Evolutionary conservation across 192 early-diverging fungal species (phyloP).

Genomic region (Coemansia sp.): DNA sequence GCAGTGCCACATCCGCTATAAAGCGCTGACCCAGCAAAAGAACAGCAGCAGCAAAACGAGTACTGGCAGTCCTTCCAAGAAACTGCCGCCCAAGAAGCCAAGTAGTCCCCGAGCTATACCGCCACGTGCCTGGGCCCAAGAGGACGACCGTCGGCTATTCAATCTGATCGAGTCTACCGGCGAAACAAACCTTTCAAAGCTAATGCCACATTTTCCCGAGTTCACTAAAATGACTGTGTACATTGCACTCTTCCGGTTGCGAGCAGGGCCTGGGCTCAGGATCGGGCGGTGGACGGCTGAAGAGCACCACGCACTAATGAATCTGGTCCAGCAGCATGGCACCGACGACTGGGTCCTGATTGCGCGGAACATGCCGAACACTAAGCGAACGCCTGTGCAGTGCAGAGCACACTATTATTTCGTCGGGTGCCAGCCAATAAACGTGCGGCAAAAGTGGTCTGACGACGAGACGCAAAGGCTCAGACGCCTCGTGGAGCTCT

Average conservation of each 20-base stretch:
- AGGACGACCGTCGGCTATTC: not conserved
- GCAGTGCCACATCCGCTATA: not conserved
- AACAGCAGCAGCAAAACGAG: not conserved
- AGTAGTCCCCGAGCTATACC: no score
- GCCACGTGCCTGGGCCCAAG: not conserved
- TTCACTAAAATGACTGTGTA: not conserved
- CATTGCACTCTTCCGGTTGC: not conserved
- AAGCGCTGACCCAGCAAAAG: not conserved
- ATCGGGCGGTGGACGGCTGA: slow-evolving; percentile 14
- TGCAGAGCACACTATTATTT: slow-evolving; percentile 11
- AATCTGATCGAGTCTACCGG: not conserved
- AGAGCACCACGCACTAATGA: slow-evolving; percentile 18
- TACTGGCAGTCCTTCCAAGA: not conserved
- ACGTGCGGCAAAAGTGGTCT: slow-evolving; percentile 12
- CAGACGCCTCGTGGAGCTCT: slow-evolving; percentile 25
- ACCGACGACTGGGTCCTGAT: slow-evolving; percentile 20
- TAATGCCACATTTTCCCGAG: not conserved
- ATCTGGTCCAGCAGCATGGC: slow-evolving; percentile 12
- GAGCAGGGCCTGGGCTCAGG: not conserved
- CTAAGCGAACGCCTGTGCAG: slow-evolving; percentile 6
- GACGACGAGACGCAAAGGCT: slow-evolving; percentile 14
- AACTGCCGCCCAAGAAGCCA: no score
- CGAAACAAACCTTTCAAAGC: not conserved
- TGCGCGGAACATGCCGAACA: slow-evolving; percentile 18
- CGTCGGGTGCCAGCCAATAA: not conserved